Evolutionary conservation across 2,329 filamentous ascomycete genomes (phyloP).

Genomic region (Pseudogymnoascus sp.): DNA sequence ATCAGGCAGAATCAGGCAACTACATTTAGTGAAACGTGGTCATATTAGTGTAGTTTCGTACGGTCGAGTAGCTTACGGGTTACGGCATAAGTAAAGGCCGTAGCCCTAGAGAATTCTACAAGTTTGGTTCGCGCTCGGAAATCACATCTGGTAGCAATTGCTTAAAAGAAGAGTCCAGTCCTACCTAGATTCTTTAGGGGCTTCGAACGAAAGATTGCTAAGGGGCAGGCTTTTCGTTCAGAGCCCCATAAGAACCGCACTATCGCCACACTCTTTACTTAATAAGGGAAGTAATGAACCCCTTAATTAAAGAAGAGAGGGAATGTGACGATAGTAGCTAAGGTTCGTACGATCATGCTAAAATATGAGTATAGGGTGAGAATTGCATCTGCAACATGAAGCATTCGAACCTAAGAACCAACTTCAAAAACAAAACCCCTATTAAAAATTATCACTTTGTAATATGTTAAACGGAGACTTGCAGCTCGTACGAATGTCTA

Average conservation of each 20-base stretch:
- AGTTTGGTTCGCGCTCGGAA: too few relatives aligned
- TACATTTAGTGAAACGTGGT: too few relatives aligned
- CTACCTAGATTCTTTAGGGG: too few relatives aligned
- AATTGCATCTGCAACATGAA: neutral
- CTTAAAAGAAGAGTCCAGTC: too few relatives aligned
- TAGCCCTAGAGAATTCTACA: too few relatives aligned
- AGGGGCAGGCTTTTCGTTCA: neutral
- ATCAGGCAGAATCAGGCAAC: too few relatives aligned
- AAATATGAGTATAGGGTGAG: neutral
- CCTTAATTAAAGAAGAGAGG: neutral
- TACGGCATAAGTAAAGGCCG: too few relatives aligned
- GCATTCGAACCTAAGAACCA: neutral
- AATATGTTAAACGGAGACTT: neutral
- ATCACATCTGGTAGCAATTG: too few relatives aligned
- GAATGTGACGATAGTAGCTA: neutral
- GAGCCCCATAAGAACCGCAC: neutral
- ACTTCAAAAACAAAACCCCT: neutral
- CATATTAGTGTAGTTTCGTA: too few relatives aligned
- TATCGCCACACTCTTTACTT: neutral
- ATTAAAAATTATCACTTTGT: neutral
- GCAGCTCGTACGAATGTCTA: neutral
- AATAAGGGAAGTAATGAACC: neutral
- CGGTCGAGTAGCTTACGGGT: too few relatives aligned
- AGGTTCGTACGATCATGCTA: neutral
- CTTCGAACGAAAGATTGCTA: neutral